These are phyloP conservation scores for Telfairia occidentalis DNA, from an alignment of 331 rosid species.

Conservation along the genomic window DNA sequence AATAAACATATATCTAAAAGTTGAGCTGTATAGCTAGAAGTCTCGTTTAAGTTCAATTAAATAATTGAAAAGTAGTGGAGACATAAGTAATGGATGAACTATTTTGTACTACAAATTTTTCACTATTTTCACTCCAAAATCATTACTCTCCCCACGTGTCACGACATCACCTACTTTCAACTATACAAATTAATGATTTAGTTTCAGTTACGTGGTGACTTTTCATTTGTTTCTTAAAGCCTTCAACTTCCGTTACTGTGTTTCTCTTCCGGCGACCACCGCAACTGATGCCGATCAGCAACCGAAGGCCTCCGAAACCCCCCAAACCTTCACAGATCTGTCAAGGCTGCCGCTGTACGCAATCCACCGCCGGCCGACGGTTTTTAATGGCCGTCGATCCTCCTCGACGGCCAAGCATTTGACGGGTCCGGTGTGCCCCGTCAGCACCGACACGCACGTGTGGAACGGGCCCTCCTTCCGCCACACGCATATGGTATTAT, in stretches of 20 bases:
- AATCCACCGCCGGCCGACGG: conserved; percentile 35
- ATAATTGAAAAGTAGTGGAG: no score
- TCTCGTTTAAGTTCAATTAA: not conserved
- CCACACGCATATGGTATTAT: conserved; percentile 81
- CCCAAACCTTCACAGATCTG: conserved; percentile 88
- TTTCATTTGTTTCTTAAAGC: not conserved
- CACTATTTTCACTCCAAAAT: not conserved
- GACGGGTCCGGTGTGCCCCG: conserved; percentile 80
- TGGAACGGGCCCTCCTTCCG: conserved; percentile 45
- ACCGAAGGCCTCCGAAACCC: conserved; percentile 26
- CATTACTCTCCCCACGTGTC: not conserved
- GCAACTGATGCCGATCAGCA: not conserved
- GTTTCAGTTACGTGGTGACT: not conserved
- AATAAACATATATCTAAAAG: no score
- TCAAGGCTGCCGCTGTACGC: conserved; percentile 89
- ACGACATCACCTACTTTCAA: not conserved
- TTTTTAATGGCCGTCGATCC: conserved; percentile 19
- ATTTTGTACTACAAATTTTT: not conserved
- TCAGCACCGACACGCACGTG: conserved; percentile 61
- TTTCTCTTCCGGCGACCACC: not conserved
- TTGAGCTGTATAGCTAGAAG: no score
- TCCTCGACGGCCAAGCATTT: conserved; percentile 69
- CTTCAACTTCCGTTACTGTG: not conserved
- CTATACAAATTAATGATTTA: not conserved
- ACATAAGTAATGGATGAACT: no score